Evolutionary conservation across 2,329 filamentous ascomycete species (phyloP).

Genomic region (Calonectria hawksworthii): DNA sequence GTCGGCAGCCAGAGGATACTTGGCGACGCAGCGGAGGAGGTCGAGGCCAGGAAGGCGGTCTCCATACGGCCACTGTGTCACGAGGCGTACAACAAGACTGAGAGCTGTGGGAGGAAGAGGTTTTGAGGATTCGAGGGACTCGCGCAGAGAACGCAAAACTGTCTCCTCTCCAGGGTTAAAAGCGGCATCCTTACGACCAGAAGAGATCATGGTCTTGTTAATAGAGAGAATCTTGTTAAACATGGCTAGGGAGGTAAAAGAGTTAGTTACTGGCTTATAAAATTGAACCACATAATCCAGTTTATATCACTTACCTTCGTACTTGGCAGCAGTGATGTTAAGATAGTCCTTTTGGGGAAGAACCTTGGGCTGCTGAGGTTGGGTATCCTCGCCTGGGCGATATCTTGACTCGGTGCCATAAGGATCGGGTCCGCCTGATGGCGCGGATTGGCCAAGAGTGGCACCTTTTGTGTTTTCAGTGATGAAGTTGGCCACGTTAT

Average conservation of each 20-base stretch:
- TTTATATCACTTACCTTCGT: constrained; percentile 59
- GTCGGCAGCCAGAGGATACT: constrained; percentile 75
- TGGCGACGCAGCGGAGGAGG: constrained; percentile 85
- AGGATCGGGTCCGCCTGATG: constrained; percentile 73
- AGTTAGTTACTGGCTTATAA: constrained; percentile 7
- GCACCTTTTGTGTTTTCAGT: constrained; percentile 89
- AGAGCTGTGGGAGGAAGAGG: constrained; percentile 67
- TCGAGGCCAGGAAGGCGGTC: constrained; percentile 89
- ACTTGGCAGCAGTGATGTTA: constrained; percentile 81
- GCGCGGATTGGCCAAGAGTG: constrained; percentile 76
- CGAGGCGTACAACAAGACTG: constrained; percentile 77
- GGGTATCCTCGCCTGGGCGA: constrained; percentile 70
- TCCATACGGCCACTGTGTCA: constrained; percentile 83
- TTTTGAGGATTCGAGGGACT: constrained; percentile 72
- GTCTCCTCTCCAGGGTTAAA: constrained; percentile 80
- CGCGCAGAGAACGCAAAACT: constrained; percentile 71
- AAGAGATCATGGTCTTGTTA: constrained; percentile 79
- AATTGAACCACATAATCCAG: fast-evolving
- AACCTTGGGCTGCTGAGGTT: constrained; percentile 66
- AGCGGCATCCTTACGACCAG: constrained; percentile 79
- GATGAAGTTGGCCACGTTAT: constrained; percentile 95
- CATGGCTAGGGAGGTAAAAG: constrained; percentile 65
- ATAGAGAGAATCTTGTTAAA: constrained; percentile 82
- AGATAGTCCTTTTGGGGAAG: constrained; percentile 87
- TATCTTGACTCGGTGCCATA: constrained; percentile 86